Conservation (phyloP, 1,284 basidiomycete species). For the Grifola frondosa region DNA sequence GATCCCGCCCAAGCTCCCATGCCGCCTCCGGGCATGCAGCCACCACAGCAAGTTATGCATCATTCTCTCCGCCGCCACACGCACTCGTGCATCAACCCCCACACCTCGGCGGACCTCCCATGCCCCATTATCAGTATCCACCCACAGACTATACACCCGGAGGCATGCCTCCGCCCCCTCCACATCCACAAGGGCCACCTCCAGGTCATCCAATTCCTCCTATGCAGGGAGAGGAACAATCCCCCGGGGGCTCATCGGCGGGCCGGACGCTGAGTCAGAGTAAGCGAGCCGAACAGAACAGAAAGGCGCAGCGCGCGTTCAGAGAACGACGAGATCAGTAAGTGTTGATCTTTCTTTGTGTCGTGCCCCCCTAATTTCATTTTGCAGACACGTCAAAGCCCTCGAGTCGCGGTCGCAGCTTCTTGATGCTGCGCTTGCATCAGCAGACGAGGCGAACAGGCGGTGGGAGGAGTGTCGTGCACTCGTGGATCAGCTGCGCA, state of each 20-base stretch:
- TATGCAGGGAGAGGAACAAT: constrained; percentile 30
- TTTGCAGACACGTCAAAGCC: constrained; percentile 72
- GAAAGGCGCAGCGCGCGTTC: constrained; percentile 84
- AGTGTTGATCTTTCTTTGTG: constrained; percentile 41
- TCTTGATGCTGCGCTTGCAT: constrained; percentile 76
- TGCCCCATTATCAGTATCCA: constrained; percentile 23
- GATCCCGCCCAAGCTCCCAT: constrained; percentile 37
- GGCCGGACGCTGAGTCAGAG: constrained; percentile 66
- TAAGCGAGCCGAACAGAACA: constrained; percentile 84
- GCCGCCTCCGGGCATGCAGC: constrained; percentile 33
- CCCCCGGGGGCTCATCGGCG: constrained; percentile 33
- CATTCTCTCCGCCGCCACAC: constrained; percentile 26
- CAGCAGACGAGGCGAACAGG: constrained; percentile 80
- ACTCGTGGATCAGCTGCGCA: constrained; percentile 76
- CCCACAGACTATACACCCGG: constrained; percentile 47
- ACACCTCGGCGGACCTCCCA: constrained; percentile 23
- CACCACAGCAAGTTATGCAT: no score
- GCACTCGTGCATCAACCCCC: constrained; percentile 26
- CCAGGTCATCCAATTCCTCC: constrained; percentile 24
- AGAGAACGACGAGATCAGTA: constrained; percentile 81
- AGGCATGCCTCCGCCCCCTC: constrained; percentile 46
- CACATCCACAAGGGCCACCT: constrained; percentile 22
- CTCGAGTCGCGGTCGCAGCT: constrained; percentile 80
- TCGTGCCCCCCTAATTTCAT: neutral
- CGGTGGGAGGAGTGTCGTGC: constrained; percentile 84